Percentiles rank a stretch among this genome's conserved stretches.
phyloP scores from a whole-genome alignment of 2,329 filamentous ascomycete species.

The Lecanoromycetidae sp. region DNA sequence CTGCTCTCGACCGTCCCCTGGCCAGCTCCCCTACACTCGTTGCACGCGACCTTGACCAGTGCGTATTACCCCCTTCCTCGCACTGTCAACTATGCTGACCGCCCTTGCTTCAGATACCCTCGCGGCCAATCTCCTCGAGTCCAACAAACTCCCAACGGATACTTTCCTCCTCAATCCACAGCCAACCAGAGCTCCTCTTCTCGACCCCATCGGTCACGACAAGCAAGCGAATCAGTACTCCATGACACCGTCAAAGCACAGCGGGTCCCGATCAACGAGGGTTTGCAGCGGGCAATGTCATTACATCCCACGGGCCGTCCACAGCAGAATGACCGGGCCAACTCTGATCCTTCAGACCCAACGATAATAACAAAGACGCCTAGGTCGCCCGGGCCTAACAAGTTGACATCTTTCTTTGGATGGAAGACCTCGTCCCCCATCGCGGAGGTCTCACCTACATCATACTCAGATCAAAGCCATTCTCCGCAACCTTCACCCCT shows the following conservation, averaged over 20 bases:
- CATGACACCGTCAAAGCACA: constrained; percentile 14
- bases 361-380: constrained; percentile 23
- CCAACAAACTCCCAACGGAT: constrained; percentile 23
- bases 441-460: constrained; percentile 48
- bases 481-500: constrained; percentile 48
- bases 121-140: constrained; percentile 26
- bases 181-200: constrained; percentile 24
- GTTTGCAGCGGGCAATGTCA: constrained; percentile 30
- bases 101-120: constrained; percentile 26
- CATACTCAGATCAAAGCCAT: constrained; percentile 48
- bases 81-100: constrained; percentile 17
- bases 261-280: constrained; percentile 11
- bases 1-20: constrained; percentile 22
- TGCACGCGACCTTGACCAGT: constrained; percentile 32
- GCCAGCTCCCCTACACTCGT: constrained; percentile 24
- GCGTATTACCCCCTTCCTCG: constrained; percentile 18
- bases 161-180: constrained; percentile 23
- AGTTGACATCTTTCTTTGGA: constrained; percentile 55
- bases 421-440: constrained; percentile 49
- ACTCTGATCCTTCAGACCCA: constrained; percentile 19
- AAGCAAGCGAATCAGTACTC: constrained; percentile 33
- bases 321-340: constrained; percentile 33
- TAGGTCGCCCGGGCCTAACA: constrained; percentile 40
- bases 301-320: constrained; percentile 32
- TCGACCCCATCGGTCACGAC: constrained; percentile 27